These are phyloP conservation scores for Vigna angularis DNA, from an alignment of 306 rosid species.

Conservation along the genomic window DNA sequence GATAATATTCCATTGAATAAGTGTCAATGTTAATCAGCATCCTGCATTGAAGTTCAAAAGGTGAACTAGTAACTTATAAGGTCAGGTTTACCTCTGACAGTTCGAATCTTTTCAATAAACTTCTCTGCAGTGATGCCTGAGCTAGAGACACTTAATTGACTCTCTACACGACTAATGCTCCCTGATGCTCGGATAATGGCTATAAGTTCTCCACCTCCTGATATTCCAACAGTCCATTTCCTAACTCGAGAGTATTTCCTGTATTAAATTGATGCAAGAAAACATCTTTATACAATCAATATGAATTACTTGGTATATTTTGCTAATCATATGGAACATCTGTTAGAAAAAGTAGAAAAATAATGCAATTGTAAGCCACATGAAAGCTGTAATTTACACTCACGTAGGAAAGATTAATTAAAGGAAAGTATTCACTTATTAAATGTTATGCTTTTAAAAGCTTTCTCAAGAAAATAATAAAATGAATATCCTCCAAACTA, in stretches of 20 bases:
- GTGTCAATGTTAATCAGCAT: slow-evolving; percentile 11
- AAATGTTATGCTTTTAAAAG: background rate
- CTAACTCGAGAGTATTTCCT: slow-evolving; percentile 82
- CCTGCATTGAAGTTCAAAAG: slow-evolving; percentile 25
- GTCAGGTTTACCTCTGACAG: slow-evolving; percentile 71
- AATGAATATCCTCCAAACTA: background rate
- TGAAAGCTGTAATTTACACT: slow-evolving; percentile 38
- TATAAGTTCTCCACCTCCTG: slow-evolving; percentile 79
- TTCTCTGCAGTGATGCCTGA: slow-evolving; percentile 82
- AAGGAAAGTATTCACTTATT: background rate
- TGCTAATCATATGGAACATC: slow-evolving; percentile 17
- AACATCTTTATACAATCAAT: slow-evolving; percentile 13
- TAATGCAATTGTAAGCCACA: slow-evolving; percentile 14
- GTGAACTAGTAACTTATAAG: background rate
- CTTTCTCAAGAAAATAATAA: background rate
- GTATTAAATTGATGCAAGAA: slow-evolving; percentile 31
- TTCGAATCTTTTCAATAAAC: slow-evolving; percentile 87
- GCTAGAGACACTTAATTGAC: slow-evolving; percentile 65
- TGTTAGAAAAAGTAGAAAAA: slow-evolving; percentile 16
- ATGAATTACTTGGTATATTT: slow-evolving; percentile 1
- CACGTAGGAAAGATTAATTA: background rate
- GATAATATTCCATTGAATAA: background rate
- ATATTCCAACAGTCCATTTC: slow-evolving; percentile 82
- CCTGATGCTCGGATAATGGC: slow-evolving; percentile 96
- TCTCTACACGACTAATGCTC: slow-evolving; percentile 77